These are phyloP conservation scores for Suhomyces chickasaworum DNA, from an alignment of 1,139 yeast species.

Conservation along the genomic window DNA sequence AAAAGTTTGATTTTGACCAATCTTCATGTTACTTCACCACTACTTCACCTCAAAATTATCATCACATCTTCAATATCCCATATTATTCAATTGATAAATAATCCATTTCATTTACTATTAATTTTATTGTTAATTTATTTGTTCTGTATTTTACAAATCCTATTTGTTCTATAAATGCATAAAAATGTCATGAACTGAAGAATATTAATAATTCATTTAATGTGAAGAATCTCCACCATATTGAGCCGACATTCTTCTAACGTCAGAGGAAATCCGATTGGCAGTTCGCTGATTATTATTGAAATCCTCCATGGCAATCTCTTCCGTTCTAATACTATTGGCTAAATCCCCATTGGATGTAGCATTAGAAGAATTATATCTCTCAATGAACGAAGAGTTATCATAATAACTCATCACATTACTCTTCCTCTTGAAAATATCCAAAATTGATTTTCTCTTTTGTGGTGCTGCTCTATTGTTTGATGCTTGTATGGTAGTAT, in stretches of 20 bases:
- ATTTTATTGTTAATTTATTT: no score
- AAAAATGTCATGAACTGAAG: not conserved
- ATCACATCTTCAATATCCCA: no score
- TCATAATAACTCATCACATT: conserved; percentile 30
- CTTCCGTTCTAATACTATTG: conserved; percentile 42
- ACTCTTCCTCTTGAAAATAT: conserved; percentile 32
- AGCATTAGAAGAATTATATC: conserved; percentile 23
- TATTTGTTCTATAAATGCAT: conserved; percentile 3
- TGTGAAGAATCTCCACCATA: conserved; percentile 6
- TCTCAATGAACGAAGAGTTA: conserved; percentile 34
- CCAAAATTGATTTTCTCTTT: conserved; percentile 28
- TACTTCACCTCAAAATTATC: no score
- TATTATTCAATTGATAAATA: no score
- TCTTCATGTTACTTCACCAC: no score
- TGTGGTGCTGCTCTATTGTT: conserved; percentile 7
- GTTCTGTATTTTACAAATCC: not conserved
- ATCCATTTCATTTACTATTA: no score
- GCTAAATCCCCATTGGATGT: conserved; percentile 12
- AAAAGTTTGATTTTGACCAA: no score
- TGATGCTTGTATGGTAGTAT: conserved; percentile 1
- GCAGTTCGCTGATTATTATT: conserved; percentile 27
- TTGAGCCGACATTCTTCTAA: conserved; percentile 17
- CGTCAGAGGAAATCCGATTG: conserved; percentile 31
- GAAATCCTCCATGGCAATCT: conserved; percentile 52
- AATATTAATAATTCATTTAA: not conserved